Evolutionary conservation across 495 filamentous ascomycete genomes (phyloP).

Genomic region (Eremomyces bilateralis): DNA sequence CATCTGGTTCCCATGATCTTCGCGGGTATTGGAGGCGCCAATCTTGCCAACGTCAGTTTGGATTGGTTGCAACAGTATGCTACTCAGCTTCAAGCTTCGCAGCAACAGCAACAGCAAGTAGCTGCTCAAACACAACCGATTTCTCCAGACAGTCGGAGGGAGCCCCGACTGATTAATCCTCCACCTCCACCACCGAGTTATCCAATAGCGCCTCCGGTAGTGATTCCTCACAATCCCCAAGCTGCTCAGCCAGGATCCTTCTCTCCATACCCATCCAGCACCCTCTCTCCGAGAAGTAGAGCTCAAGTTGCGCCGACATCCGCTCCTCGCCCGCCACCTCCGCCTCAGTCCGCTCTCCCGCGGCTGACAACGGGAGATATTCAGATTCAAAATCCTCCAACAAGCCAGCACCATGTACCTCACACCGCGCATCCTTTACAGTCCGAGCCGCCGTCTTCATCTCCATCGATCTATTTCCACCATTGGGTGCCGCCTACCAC

Average conservation of each 20-base stretch:
- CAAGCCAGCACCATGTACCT: conserved; percentile 20
- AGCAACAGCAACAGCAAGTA: conserved; percentile 19
- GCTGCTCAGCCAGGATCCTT: conserved; percentile 12
- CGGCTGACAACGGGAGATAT: conserved; percentile 36
- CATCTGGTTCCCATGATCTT: conserved; percentile 79
- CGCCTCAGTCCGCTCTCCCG: conserved; percentile 25
- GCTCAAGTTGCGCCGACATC: conserved; percentile 15
- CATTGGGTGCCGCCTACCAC: conserved; percentile 69
- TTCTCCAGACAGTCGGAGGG: conserved; percentile 17
- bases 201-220: not conserved
- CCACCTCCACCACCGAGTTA: not conserved
- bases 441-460: conserved; percentile 33
- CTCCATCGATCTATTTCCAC: conserved; percentile 67
- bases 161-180: conserved; percentile 11
- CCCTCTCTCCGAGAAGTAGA: conserved; percentile 6
- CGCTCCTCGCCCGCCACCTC: conserved; percentile 14
- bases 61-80: conserved; percentile 59
- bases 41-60: conserved; percentile 32
- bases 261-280: conserved; percentile 2
- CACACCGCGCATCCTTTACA: conserved; percentile 29
- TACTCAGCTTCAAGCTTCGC: conserved; percentile 20
- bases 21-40: conserved; percentile 53
- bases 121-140: conserved; percentile 2
- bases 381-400: conserved; percentile 29
- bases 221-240: not conserved